Evolutionary conservation across 176 grass and related monocot genomes (phyloP).

Genomic region (Echinochloa phyllopogon): DNA sequence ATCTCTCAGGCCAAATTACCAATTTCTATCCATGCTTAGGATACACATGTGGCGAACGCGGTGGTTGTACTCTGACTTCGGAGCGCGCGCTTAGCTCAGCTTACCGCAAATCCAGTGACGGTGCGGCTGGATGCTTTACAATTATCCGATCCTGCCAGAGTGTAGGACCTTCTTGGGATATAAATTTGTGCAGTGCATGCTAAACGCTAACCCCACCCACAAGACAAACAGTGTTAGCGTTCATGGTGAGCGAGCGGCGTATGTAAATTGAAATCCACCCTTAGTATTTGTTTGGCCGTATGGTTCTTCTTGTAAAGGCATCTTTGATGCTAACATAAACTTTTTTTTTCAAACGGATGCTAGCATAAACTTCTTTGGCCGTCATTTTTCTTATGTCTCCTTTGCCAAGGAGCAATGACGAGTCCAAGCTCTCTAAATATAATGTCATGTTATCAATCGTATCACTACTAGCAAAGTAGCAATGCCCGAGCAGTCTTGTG

Average conservation of each 20-base stretch:
- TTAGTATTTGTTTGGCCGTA: neutral
- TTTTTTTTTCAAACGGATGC: too few relatives aligned
- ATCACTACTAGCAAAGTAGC: neutral
- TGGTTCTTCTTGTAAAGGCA: slow-evolving; percentile 11
- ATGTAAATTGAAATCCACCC: neutral
- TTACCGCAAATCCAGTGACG: neutral
- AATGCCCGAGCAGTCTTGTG: neutral
- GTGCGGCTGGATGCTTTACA: neutral
- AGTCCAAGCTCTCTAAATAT: neutral
- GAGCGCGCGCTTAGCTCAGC: neutral
- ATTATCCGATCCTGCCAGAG: neutral
- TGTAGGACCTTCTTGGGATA: neutral
- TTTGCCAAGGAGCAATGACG: neutral
- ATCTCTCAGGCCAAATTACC: neutral
- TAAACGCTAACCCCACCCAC: neutral
- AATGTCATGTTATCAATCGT: neutral
- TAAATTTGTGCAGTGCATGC: neutral
- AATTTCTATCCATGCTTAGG: neutral
- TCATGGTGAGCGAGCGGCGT: neutral
- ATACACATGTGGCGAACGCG: neutral
- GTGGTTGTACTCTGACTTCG: neutral
- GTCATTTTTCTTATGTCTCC: neutral
- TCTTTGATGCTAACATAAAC: neutral
- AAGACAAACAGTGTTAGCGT: too few relatives aligned
- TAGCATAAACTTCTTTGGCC: neutral